phyloP scores from a whole-genome alignment of 495 filamentous ascomycete genomes.

The Delitschia confertaspora region DNA sequence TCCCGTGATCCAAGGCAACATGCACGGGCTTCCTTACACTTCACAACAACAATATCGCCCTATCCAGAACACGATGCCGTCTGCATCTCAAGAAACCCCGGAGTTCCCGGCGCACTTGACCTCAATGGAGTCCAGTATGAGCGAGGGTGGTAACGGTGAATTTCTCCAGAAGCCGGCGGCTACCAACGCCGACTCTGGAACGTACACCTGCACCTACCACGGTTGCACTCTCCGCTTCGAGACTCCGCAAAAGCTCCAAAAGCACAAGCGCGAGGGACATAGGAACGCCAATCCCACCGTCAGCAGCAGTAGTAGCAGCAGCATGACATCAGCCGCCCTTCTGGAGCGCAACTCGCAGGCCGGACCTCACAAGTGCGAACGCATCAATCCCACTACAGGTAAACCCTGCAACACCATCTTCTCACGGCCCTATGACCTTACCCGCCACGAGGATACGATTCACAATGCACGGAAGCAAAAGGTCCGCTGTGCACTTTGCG shows the following conservation, averaged over 20 bases:
- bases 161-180: conserved; percentile 44
- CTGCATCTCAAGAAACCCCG: conserved; percentile 38
- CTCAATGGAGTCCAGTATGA: conserved; percentile 57
- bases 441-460: conserved; percentile 93
- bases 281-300: conserved; percentile 38
- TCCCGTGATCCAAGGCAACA: conserved; percentile 34
- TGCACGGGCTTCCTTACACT: conserved; percentile 22
- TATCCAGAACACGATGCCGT: conserved; percentile 18
- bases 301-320: conserved; percentile 33
- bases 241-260: conserved; percentile 74
- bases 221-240: conserved; percentile 85
- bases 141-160: conserved; percentile 38
- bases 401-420: conserved; percentile 96
- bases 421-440: conserved; percentile 96
- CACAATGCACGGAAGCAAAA: conserved; percentile 93
- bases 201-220: conserved; percentile 92
- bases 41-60: conserved; percentile 25
- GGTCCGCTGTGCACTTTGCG: conserved; percentile 87
- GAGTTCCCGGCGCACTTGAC: conserved; percentile 55
- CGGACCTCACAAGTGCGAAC: conserved; percentile 81
- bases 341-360: conserved; percentile 65
- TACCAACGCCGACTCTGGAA: conserved; percentile 67
- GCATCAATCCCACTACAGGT: conserved; percentile 88
- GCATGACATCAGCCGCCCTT: conserved; percentile 45
- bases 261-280: conserved; percentile 92